Evolutionary conservation across 352 stramenopile genomes (phyloP), one percentile per base, ranked within the genome.

Genomic region (Phytophthora rubi): DNA sequence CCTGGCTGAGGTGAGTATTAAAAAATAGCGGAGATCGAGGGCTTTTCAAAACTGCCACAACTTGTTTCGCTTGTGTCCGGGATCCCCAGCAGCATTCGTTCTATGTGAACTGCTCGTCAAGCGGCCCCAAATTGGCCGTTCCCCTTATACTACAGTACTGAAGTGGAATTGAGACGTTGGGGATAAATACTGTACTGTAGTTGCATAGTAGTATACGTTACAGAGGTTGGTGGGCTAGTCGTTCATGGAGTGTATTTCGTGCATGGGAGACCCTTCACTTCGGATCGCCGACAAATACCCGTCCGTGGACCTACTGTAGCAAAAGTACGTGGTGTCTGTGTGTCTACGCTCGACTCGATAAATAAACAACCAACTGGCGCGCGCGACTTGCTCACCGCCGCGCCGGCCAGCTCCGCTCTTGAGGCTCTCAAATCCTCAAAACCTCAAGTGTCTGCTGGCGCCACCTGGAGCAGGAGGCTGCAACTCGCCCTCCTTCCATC

Each of bases 291-390:
- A 42, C 48, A 59, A 59, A 69, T 75, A 70, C 55, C 59, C 48
- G 45, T 55, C 51, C 33, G 12, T 13, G 21, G 66, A 68, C 59
- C 44, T 68, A 62, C 28, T 5, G 7, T 33, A 0, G 3, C 42
- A 52, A 48, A 59, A 59, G 12, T 18, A 12, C 26, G 49, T 35
- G 45, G 45, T 5, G 47, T 59, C 53, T 65, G 35, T 69, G 39
- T 62, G 62, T 26, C 71, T 72, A 63, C 66, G 61, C 61, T 78
- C 71, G 71, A 79, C 71, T 71, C 68, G 71, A 76, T 79, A 79
- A 79, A 79, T 79, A 79, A 73, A 73, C 70, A 73, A 67, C 64
- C 59, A 73, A 70, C 54, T 65, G 62, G 62, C 42, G 35, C 59
- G 56, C 53, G 60, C 58, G 64, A 65, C 52, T 53, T 65, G 33